Evolutionary conservation across 2,329 filamentous ascomycete genomes (phyloP), one percentile per base, ranked within the genome.

Genomic region (Trichophyton schoenleinii): DNA sequence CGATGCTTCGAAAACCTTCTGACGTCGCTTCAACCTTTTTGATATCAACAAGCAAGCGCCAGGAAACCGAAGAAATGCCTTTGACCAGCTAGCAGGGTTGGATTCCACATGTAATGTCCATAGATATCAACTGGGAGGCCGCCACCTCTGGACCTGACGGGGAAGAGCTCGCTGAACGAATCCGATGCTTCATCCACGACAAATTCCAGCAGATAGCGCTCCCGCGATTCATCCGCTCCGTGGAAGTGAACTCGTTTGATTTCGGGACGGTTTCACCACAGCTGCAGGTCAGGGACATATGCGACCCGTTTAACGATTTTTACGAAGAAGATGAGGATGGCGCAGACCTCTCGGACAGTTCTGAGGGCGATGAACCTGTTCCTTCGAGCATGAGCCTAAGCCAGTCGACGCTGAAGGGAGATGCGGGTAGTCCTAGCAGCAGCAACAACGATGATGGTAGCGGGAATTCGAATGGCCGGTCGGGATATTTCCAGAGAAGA

Each of bases 111-210:
- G 74, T 75, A 64, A 99, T 99, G 94, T 97, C 94, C 68, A 92
- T 99, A 78, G 91, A 97, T 71, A 87, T 99, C 73, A 91, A 95
- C 76, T 99, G 94, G 94, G 87, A 94, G 70, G 88, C 87, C 64
- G 83, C 97, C 71, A 97, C 92, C 22, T 86, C 85, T 64, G 94
- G 94, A 31, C 84, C 90, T 57, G 92, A 97, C 74, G 92, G 94
- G 61, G 82, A 86, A 66, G 88, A 84, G 60, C 85, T 96, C 64
- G 91, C 92, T 57, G 87, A 91, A 71, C 83, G 82, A 65, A 95
- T 99, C 74, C 88, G 92, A 66, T 85, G 86, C 69, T 99, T 99
- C 76, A 88, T 99, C 68, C 90, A 99, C 76, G 87, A 90, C 71
- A 94, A 91, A 70, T 99, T 99, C 75, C 94, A 99, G 76, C 85